Conservation (phyloP, 129 eudicot genomes). For the Chrysanthemum makinoi region DNA sequence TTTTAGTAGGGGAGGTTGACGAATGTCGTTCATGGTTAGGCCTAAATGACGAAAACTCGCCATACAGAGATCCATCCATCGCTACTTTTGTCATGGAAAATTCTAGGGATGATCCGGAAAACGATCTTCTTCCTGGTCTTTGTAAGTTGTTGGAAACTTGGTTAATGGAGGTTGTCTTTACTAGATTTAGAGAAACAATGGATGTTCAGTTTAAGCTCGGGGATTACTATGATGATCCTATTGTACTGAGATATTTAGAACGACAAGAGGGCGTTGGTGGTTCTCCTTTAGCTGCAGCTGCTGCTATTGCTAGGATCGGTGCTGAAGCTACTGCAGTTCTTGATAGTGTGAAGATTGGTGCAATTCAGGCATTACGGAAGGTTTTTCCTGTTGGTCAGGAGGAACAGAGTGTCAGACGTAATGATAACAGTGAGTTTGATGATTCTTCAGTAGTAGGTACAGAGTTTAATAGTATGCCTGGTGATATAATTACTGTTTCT, state of each 20-base stretch:
- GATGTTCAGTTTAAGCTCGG: slow-evolving; percentile 73
- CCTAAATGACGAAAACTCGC: slow-evolving; percentile 65
- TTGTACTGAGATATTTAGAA: slow-evolving; percentile 78
- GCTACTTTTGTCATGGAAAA: slow-evolving; percentile 72
- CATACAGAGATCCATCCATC: slow-evolving; percentile 76
- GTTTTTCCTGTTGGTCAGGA: slow-evolving; percentile 73
- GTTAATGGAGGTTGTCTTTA: slow-evolving; percentile 92
- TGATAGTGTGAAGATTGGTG: slow-evolving; percentile 70
- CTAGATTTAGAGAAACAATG: slow-evolving; percentile 83
- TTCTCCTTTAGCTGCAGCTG: slow-evolving; percentile 94
- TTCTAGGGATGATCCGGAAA: slow-evolving; percentile 66
- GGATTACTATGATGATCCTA: slow-evolving; percentile 96
- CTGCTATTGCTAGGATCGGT: slow-evolving; percentile 90
- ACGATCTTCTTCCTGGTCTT: slow-evolving; percentile 86
- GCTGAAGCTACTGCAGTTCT: slow-evolving; percentile 97
- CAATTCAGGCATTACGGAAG: slow-evolving; percentile 76
- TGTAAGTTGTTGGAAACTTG: slow-evolving; percentile 91
- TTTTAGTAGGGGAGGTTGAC: slow-evolving; percentile 89
- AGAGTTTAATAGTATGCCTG: slow-evolving; percentile 26
- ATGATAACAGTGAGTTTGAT: slow-evolving; percentile 37
- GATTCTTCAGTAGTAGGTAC: slow-evolving; percentile 28
- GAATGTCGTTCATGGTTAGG: slow-evolving; percentile 94
- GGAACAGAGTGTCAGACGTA: slow-evolving; percentile 46
- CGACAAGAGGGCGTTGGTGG: slow-evolving; percentile 76
- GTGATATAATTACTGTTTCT: slow-evolving; percentile 14